Percentiles rank a stretch among this genome's conserved stretches.
phyloP scores from a whole-genome alignment of 305 asterid species.

The Solanum aculeatissimum region DNA sequence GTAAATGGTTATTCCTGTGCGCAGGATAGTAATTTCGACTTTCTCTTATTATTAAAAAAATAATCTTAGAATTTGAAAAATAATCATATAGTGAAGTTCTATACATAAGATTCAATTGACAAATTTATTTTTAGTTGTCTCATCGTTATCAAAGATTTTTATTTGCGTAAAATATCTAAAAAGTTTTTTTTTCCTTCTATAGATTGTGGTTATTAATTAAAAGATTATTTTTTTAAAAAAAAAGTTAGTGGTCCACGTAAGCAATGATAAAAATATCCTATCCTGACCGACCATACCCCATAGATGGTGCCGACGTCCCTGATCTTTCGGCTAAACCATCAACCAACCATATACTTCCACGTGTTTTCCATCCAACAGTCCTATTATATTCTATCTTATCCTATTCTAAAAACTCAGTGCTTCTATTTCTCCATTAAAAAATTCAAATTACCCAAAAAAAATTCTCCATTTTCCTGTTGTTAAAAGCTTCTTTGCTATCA shows the following conservation, averaged over 20 bases:
- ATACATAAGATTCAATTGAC: too few relatives aligned
- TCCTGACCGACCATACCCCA: not conserved
- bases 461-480: not conserved
- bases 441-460: not conserved
- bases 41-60: too few relatives aligned
- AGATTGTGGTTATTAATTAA: not conserved
- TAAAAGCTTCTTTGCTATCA: not conserved
- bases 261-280: slow-evolving; percentile 13
- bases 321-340: not conserved
- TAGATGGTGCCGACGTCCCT: not conserved
- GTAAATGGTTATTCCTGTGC: too few relatives aligned
- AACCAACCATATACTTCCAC: not conserved
- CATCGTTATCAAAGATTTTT: too few relatives aligned
- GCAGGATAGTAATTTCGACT: too few relatives aligned
- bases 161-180: not conserved
- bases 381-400: not conserved
- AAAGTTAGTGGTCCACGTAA: slow-evolving; percentile 20
- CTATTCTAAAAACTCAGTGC: not conserved
- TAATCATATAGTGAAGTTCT: too few relatives aligned
- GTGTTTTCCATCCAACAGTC: not conserved
- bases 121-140: too few relatives aligned
- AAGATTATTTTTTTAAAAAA: not conserved
- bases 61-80: too few relatives aligned
- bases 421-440: not conserved
- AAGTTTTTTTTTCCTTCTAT: too few relatives aligned